These are phyloP conservation scores for Amauroascus verrucosus DNA, from an alignment of 2,329 filamentous ascomycete genomes.

Conservation along the genomic window DNA sequence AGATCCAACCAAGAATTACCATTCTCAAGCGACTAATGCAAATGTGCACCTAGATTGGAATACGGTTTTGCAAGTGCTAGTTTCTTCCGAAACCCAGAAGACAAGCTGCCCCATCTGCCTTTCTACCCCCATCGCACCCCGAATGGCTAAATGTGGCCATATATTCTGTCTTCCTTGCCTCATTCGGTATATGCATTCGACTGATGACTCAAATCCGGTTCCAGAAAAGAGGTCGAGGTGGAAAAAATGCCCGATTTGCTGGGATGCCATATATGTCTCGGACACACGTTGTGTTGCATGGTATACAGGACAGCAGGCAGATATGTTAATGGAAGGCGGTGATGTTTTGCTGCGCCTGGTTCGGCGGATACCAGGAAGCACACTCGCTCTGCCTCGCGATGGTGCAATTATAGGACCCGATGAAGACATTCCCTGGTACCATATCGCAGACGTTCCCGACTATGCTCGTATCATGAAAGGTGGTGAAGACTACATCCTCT, in stretches of 20 bases:
- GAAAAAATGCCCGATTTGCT: slow-evolving; percentile 95
- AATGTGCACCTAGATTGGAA: slow-evolving; percentile 87
- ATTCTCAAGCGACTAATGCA: slow-evolving; percentile 69
- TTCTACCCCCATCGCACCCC: slow-evolving; percentile 79
- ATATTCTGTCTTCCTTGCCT: slow-evolving; percentile 92
- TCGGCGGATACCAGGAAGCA: slow-evolving; percentile 68
- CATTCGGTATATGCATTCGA: slow-evolving; percentile 86
- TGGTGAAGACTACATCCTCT: slow-evolving; percentile 73
- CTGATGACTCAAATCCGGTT: slow-evolving; percentile 52
- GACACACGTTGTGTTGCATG: slow-evolving; percentile 84
- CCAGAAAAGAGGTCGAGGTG: slow-evolving; percentile 64
- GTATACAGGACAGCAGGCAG: slow-evolving; percentile 78
- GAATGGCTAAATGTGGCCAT: slow-evolving; percentile 95
- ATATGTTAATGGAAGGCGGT: slow-evolving; percentile 63
- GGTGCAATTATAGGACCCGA: slow-evolving; percentile 49
- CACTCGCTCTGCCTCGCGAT: slow-evolving; percentile 77
- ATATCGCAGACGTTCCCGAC: slow-evolving; percentile 84
- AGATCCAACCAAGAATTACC: slow-evolving; percentile 68
- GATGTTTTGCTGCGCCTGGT: slow-evolving; percentile 86
- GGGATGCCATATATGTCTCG: slow-evolving; percentile 82
- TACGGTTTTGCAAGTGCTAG: slow-evolving; percentile 81
- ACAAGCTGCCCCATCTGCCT: slow-evolving; percentile 91
- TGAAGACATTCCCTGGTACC: slow-evolving; percentile 86
- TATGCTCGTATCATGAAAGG: slow-evolving; percentile 95
- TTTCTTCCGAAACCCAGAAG: slow-evolving; percentile 76